phyloP scores from a whole-genome alignment of 495 filamentous ascomycete species.

The Aspergillus panamensis region DNA sequence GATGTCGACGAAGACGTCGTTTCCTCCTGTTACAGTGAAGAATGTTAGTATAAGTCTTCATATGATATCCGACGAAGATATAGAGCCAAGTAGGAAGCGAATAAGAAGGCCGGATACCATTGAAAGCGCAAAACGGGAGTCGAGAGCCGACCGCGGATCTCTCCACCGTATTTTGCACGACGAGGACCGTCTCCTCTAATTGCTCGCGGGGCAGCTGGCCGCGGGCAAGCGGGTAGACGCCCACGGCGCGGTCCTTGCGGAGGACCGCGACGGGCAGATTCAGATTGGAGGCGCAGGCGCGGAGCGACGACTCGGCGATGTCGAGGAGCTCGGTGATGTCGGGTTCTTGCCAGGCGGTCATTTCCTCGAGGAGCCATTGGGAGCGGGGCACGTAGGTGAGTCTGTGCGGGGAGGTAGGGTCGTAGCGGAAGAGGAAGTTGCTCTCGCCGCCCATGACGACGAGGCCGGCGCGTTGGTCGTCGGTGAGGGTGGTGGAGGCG shows the following conservation, averaged over 20 bases:
- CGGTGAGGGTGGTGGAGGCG: constrained; percentile 52
- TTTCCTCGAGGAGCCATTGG: constrained; percentile 82
- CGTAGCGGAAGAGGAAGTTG: constrained; percentile 83
- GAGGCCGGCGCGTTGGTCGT: constrained; percentile 65
- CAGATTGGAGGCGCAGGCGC: constrained; percentile 73
- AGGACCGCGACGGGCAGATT: constrained; percentile 72
- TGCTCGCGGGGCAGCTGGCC: constrained; percentile 78
- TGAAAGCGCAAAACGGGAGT: constrained; percentile 96
- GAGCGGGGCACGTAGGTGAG: constrained; percentile 60
- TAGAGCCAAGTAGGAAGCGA: neutral
- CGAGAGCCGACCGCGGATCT: constrained; percentile 63
- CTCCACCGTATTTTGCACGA: constrained; percentile 87
- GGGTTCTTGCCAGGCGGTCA: constrained; percentile 76
- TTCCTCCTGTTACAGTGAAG: constrained; percentile 54
- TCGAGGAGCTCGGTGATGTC: constrained; percentile 78
- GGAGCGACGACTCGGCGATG: constrained; percentile 76
- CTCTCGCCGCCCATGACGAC: constrained; percentile 90
- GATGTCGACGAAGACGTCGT: constrained; percentile 98
- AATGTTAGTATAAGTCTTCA: no score
- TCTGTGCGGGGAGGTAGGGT: constrained; percentile 27
- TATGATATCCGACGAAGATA: neutral
- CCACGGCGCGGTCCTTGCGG: constrained; percentile 90
- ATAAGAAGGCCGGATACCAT: no score
- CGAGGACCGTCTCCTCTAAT: constrained; percentile 92
- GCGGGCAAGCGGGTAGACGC: constrained; percentile 63